Evolutionary conservation across 192 early-diverging fungal genomes (phyloP).

Genomic region (Gigaspora rosea): DNA sequence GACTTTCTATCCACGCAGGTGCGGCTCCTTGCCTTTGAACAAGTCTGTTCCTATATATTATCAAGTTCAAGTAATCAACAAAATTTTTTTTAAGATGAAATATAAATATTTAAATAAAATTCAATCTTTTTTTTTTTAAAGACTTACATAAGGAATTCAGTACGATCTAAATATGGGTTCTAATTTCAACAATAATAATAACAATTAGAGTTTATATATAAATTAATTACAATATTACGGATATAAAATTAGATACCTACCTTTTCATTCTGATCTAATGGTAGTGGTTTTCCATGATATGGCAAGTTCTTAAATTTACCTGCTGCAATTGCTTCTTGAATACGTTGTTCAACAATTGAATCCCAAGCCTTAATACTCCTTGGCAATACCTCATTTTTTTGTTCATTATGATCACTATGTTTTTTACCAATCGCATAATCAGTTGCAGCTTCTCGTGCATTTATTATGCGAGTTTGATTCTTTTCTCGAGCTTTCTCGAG

Average conservation of each 20-base stretch:
- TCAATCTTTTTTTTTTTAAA: background rate
- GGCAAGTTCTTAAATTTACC: slow-evolving; percentile 36
- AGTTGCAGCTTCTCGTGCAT: slow-evolving; percentile 32
- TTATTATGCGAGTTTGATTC: slow-evolving; percentile 26
- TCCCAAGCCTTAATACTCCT: slow-evolving; percentile 24
- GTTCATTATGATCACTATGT: background rate
- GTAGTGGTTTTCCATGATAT: slow-evolving; percentile 35
- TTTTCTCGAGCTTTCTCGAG: slow-evolving; percentile 1
- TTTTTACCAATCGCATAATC: slow-evolving; percentile 31
- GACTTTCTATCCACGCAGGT: slow-evolving; percentile 37
- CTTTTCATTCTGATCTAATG: slow-evolving; percentile 15
- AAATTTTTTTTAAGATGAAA: background rate
- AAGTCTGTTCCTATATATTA: slow-evolving; percentile 34
- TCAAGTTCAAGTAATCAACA: background rate
- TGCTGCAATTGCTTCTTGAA: slow-evolving; percentile 29
- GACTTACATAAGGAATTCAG: slow-evolving; percentile 32
- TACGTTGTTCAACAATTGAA: slow-evolving; percentile 29
- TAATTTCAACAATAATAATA: background rate
- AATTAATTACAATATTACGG: background rate
- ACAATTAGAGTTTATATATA: background rate
- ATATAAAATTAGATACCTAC: background rate
- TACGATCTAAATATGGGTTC: slow-evolving; percentile 37
- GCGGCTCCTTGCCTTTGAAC: slow-evolving; percentile 36
- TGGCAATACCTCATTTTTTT: background rate
- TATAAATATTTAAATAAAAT: background rate